Evolutionary conservation across 176 grass and related monocot species (phyloP), one percentile per base, ranked within the genome.

Genomic region (Phoenix roebelenii): DNA sequence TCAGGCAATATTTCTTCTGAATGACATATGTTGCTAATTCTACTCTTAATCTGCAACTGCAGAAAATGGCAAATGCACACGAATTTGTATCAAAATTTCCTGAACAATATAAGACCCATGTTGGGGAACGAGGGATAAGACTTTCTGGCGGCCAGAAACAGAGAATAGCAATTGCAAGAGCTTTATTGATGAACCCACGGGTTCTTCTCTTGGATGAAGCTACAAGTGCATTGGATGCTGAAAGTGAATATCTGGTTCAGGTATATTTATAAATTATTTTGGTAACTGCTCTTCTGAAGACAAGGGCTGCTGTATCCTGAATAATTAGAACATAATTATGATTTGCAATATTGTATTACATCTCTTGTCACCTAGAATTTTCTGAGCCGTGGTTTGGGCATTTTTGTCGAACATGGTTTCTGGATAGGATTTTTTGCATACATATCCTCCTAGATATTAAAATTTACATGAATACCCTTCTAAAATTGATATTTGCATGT

Each of bases 61-160:
- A 97, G 93, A 97, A 77, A 88, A 97, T 97, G 93, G 93, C 93
- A 54, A 97, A 97, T 35, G 93, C 93, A 1, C 93, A 97, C 7
- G 72, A 66, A 49, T 97, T 97, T 66, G 78, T 97, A 80, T 91
- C 78, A 49, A 72, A 67, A 32, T 97, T 97, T 69, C 93, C 93
- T 0, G 87, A 97, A 2, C 75, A 97, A 35, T 97, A 97, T 63
- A 85, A 88, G 53, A 97, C 93, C 5, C 58, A 91, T 0, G 93
- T 97, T 4, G 93, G 93, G 9, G 93, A 97, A 69, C 69, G 93
- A 22, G 93, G 93, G 22, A 80, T 97, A 69, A 88, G 93, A 51
- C 75, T 97, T 61, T 97, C 93, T 0, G 87, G 93, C 2, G 93
- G 93, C 39, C 93, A 97, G 75, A 97, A 97, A 72, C 93, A 97